These are phyloP conservation scores for Aspergillus luchuensis DNA, from an alignment of 2,329 filamentous ascomycete species.

Conservation along the genomic window DNA sequence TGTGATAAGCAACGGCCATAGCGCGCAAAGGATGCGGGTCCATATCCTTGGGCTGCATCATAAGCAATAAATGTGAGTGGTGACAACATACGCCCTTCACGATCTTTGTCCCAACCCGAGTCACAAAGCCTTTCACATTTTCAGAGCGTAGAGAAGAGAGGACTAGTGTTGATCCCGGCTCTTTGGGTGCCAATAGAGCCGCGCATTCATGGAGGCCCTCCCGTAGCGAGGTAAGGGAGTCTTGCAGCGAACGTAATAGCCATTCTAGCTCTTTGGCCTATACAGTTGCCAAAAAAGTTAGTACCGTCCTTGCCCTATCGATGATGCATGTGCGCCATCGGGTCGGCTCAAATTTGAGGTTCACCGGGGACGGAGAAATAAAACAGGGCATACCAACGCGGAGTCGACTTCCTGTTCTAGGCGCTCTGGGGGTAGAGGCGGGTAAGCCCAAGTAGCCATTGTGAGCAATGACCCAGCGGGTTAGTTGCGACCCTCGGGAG, in stretches of 20 bases:
- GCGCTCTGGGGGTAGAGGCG: conserved; percentile 55
- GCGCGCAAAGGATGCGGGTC: neutral
- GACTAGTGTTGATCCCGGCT: conserved; percentile 84
- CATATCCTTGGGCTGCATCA: neutral
- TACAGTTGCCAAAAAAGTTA: conserved; percentile 5
- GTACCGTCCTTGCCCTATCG: neutral
- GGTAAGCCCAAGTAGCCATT: conserved; percentile 66
- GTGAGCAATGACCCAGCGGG: conserved; percentile 1
- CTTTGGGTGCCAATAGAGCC: conserved; percentile 77
- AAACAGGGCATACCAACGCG: conserved; percentile 49
- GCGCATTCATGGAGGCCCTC: conserved; percentile 85
- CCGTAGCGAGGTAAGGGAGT: conserved; percentile 63
- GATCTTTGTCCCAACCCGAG: conserved; percentile 84
- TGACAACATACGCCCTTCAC: conserved; percentile 74
- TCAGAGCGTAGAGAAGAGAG: conserved; percentile 86
- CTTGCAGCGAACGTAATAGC: conserved; percentile 63
- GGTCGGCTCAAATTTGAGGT: neutral
- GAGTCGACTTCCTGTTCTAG: conserved; percentile 56
- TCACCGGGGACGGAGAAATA: neutral
- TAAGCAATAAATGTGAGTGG: neutral
- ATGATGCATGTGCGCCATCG: neutral
- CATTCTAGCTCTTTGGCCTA: conserved; percentile 64
- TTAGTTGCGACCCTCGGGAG: neutral
- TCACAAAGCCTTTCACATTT: conserved; percentile 88
- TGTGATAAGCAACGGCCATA: conserved; percentile 1